These are phyloP conservation scores for Starmerella riodocensis DNA, from an alignment of 805 yeast genomes.

Conservation along the genomic window DNA sequence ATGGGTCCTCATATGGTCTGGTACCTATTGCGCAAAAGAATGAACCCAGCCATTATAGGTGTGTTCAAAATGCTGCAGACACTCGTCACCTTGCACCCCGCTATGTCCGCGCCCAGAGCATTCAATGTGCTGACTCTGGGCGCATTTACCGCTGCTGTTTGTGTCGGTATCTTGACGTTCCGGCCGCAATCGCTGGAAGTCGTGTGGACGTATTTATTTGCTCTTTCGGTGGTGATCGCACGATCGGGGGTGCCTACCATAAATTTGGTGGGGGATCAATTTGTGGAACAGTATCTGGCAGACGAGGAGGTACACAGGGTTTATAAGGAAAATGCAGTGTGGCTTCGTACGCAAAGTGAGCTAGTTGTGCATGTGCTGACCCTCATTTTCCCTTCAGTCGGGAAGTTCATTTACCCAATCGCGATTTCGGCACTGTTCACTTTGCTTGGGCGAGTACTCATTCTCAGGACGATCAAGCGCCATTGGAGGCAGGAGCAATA, in stretches of 20 bases:
- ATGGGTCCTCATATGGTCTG: conserved; percentile 20
- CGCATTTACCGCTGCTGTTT: not conserved
- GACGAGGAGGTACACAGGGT: conserved; percentile 17
- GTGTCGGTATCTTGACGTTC: not conserved
- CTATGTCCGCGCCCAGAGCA: conserved; percentile 2
- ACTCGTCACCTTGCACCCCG: conserved; percentile 12
- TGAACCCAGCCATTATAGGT: conserved; percentile 11
- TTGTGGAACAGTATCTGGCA: conserved; percentile 14
- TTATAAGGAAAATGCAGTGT: conserved; percentile 11
- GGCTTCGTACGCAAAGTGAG: conserved; percentile 13
- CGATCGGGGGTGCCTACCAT: conserved; percentile 18
- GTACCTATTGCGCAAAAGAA: conserved; percentile 10
- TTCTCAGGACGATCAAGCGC: conserved; percentile 2
- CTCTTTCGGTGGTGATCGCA: conserved; percentile 11
- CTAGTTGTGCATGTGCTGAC: conserved; percentile 12
- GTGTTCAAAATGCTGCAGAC: conserved; percentile 16
- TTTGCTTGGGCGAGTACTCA: conserved; percentile 10
- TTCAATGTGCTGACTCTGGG: conserved; percentile 6
- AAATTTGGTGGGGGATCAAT: conserved; percentile 8
- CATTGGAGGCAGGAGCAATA: not conserved
- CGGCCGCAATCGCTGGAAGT: too few species aligned
- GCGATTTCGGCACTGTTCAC: conserved; percentile 9
- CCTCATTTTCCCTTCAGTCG: conserved; percentile 11
- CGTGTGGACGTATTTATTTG: conserved; percentile 7
- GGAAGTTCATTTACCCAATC: conserved; percentile 14